These are phyloP conservation scores for Populus trichocarpa DNA, from an alignment of 441 rosid species.

Conservation along the genomic window DNA sequence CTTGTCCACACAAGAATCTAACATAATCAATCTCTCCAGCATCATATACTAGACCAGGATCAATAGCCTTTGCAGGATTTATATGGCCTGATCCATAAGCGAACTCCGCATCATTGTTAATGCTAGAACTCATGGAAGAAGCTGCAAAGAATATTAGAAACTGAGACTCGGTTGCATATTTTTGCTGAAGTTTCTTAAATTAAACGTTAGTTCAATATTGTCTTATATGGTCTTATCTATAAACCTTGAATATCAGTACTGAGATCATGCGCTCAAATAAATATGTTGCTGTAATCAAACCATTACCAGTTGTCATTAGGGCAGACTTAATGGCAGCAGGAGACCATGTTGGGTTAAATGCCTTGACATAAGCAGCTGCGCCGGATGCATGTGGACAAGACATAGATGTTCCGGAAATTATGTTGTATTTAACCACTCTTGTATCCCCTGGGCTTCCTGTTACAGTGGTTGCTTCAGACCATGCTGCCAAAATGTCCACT, in stretches of 20 bases:
- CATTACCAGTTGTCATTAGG: constrained; percentile 63
- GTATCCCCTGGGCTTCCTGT: neutral
- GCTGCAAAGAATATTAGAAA: constrained; percentile 27
- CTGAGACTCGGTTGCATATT: neutral
- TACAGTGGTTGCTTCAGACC: constrained; percentile 27
- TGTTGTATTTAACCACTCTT: constrained; percentile 24
- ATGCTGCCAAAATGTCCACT: constrained; percentile 53
- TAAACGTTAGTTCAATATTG: neutral
- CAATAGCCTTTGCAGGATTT: constrained; percentile 38
- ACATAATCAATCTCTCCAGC: constrained; percentile 39
- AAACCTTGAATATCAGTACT: too few species aligned
- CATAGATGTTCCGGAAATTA: constrained; percentile 82
- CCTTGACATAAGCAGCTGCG: constrained; percentile 72
- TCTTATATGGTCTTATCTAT: neutral
- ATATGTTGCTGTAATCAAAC: too few species aligned
- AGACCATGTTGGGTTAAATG: constrained; percentile 59
- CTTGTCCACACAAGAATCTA: constrained; percentile 51
- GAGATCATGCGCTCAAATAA: too few species aligned
- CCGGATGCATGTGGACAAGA: constrained; percentile 86
- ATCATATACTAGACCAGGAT: constrained; percentile 59
- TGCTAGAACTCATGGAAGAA: constrained; percentile 27
- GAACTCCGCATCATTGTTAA: constrained; percentile 36
- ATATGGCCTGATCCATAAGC: constrained; percentile 59
- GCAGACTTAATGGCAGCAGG: constrained; percentile 90
- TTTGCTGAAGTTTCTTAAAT: too few species aligned